Evolutionary conservation across 192 early-diverging fungal species (phyloP).

Genomic region (Mortierella claussenii): DNA sequence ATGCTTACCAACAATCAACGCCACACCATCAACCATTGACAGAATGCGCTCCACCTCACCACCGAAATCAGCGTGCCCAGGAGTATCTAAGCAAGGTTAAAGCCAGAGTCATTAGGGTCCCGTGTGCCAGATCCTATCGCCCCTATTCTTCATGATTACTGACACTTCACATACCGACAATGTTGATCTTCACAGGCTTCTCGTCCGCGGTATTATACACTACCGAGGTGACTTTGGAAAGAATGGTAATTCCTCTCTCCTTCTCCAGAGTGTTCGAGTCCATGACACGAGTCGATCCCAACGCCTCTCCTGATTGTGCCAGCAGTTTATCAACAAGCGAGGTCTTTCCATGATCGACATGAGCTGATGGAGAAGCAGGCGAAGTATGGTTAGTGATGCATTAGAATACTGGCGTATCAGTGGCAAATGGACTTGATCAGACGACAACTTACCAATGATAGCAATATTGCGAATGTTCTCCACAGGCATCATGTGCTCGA

Average conservation of each 20-base stretch:
- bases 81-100: no score
- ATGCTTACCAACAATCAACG: conserved; percentile 72
- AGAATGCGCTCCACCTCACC: conserved; percentile 88
- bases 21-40: conserved; percentile 90
- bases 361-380: conserved; percentile 68
- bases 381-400: no score
- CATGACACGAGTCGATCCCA: conserved; percentile 74
- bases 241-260: conserved; percentile 91
- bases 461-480: conserved; percentile 55
- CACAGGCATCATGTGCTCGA: conserved; percentile 52
- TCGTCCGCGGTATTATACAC: conserved; percentile 57
- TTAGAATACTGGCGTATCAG: not conserved
- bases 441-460: conserved; percentile 37
- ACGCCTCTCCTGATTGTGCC: conserved; percentile 61
- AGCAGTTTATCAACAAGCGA: conserved; percentile 59
- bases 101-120: no score
- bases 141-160: not conserved
- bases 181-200: conserved; percentile 82
- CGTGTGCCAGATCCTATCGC: not conserved
- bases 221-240: conserved; percentile 84
- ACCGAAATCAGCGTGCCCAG: conserved; percentile 77
- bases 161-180: conserved; percentile 61
- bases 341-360: conserved; percentile 92
- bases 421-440: not conserved
- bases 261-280: conserved; percentile 85